Evolutionary conservation across 148 eudicot genomes (phyloP).

Genomic region (Suaeda aralocaspica): DNA sequence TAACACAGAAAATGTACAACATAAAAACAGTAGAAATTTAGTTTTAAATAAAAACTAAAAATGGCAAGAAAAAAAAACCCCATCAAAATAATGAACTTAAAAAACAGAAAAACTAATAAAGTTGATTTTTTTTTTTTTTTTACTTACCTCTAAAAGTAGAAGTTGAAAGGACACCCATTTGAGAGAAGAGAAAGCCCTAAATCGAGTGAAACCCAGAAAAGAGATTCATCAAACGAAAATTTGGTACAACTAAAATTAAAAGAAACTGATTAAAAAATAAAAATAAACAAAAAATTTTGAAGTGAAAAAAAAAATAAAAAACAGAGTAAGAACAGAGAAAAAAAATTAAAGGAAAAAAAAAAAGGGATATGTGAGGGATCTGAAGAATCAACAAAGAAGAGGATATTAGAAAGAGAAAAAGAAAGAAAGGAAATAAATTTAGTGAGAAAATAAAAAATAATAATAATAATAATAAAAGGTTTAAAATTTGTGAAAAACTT

Average conservation of each 20-base stretch:
- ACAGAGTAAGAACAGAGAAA: not conserved
- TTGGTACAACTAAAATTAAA: not conserved
- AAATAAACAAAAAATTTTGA: not conserved
- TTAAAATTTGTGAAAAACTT: too few species aligned
- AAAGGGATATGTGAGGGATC: conserved; percentile 18
- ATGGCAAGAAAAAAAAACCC: not conserved
- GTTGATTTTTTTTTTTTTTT: not conserved
- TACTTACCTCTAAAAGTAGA: conserved; percentile 10
- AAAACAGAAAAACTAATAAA: conserved; percentile 7
- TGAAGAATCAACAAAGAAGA: conserved; percentile 25
- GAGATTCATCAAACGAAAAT: conserved; percentile 4
- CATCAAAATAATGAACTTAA: not conserved
- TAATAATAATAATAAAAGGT: too few species aligned
- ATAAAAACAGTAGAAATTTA: not conserved
- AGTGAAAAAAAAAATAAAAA: not conserved
- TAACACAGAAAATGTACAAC: not conserved
- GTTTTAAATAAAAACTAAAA: not conserved
- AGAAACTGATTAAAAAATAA: not conserved
- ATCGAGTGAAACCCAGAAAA: conserved; percentile 15
- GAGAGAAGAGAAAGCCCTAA: conserved; percentile 9
- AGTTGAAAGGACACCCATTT: conserved; percentile 13
- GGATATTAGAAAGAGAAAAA: conserved; percentile 26
- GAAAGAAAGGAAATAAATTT: too few species aligned
- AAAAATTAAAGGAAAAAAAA: not conserved
- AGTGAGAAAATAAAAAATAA: too few species aligned